Evolutionary conservation across 345 rosid genomes (phyloP).

Genomic region (thale cress (Arabidopsis thaliana)): TAIR10.1 NC_003076.8:2213001-2213500

Average conservation of each 20-base stretch:
- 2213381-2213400: not conserved
- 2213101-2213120: conserved; percentile 52
- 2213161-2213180: conserved; percentile 87
- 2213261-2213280: not conserved
- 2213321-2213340: conserved; percentile 27
- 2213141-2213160: conserved; percentile 84
- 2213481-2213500: conserved; percentile 80
- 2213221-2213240: conserved; percentile 89
- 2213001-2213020: conserved; percentile 48
- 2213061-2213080: conserved; percentile 89
- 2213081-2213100: conserved; percentile 86
- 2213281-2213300: conserved; percentile 23
- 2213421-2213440: conserved; percentile 4
- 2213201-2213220: conserved; percentile 94
- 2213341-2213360: not conserved
- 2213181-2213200: conserved; percentile 92
- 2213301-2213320: conserved; percentile 28
- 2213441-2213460: conserved; percentile 73
- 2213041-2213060: conserved; percentile 81
- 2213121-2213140: conserved; percentile 49
- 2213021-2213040: conserved; percentile 81
- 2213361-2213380: conserved; percentile 3
- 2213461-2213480: conserved; percentile 94
- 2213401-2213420: conserved; percentile 15
- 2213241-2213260: conserved; percentile 94